Evolutionary conservation across 1,139 yeast species (phyloP), one percentile per base, ranked within the genome.

Genomic region (Blastobotrys petasosporus): DNA sequence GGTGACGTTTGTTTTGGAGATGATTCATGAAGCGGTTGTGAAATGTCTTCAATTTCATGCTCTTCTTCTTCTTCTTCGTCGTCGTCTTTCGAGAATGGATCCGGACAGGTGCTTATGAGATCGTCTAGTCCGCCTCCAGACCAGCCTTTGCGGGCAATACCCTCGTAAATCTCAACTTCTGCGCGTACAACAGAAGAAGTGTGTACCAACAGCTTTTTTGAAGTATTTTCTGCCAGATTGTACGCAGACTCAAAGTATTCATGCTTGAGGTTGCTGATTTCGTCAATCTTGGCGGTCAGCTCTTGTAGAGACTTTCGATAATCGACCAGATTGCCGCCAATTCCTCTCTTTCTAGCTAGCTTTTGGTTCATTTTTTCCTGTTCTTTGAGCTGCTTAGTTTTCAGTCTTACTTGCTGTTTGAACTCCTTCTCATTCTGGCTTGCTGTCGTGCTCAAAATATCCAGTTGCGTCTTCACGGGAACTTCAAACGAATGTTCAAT

Each of bases 61-160:
- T n/a, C 73, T 64, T 36, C 80, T 6, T 47, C 51, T 6, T 53
- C 55, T 11, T 53, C 55, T 9, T 56, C 56, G 10, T 54, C 59
- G 3, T 51, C 59, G 10, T 50, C 52, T 15, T 56, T 56, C 17
- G 61, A 66, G 51, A 71, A 70, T 29, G 75, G 75, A 47, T 69
- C 74, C 1, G 66, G 65, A 66, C 77, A 65, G 16, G 61, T 57
- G 4, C 64, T 58, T 25, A 78, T 66, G 44, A 86, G 66, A 28
- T 76, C 81, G 59, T 86, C 94, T 35, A 85, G 65, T 0, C 94
- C 95, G 16, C 92, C 92, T 8, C 94, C 95, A 9, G 84, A 74
- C 87, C 90, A 82, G 7, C 94, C 94, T 61, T 86, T 86, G 48
- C 80, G 73, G 0, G 95, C 94, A 32, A 87, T 78, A 16, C 85